phyloP scores from a whole-genome alignment of 495 filamentous ascomycete species.

The Lepraria neglecta region DNA sequence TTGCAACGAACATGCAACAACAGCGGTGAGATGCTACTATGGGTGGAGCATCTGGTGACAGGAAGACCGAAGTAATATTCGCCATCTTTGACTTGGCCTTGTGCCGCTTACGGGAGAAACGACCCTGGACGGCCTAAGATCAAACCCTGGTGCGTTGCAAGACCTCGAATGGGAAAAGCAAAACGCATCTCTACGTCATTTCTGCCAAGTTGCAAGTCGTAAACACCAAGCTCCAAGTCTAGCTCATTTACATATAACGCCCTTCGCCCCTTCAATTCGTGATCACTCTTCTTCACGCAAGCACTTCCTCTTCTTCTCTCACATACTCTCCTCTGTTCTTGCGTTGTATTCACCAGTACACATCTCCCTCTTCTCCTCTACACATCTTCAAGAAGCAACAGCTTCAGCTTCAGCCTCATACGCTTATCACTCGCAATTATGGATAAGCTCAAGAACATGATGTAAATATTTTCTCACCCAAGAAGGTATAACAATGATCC shows the following conservation, averaged over 20 bases:
- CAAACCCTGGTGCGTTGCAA: background rate
- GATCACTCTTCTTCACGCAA: background rate
- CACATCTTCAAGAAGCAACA: background rate
- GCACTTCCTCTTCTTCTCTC: background rate
- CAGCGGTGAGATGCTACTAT: background rate
- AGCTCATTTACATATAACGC: constrained; percentile 8
- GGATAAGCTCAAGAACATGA: constrained; percentile 36
- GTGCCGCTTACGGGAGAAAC: background rate
- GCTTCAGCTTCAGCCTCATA: background rate
- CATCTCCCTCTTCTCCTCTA: background rate
- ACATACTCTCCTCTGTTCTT: background rate
- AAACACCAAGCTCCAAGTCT: background rate
- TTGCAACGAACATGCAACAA: background rate
- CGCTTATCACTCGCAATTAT: constrained; percentile 11
- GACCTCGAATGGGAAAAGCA: constrained; percentile 9
- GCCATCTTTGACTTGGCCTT: background rate
- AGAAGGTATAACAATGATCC: background rate
- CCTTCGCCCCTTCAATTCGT: background rate
- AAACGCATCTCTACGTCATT: constrained; percentile 11
- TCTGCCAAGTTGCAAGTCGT: constrained; percentile 11
- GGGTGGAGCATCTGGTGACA: constrained; percentile 3
- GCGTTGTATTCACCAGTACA: background rate
- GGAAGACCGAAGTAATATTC: background rate
- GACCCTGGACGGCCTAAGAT: background rate
- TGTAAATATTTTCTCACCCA: constrained; percentile 35